Base-by-base conservation (phyloP, 73 alveolate genomes). In the Symbiodinium pilosum region DNA sequence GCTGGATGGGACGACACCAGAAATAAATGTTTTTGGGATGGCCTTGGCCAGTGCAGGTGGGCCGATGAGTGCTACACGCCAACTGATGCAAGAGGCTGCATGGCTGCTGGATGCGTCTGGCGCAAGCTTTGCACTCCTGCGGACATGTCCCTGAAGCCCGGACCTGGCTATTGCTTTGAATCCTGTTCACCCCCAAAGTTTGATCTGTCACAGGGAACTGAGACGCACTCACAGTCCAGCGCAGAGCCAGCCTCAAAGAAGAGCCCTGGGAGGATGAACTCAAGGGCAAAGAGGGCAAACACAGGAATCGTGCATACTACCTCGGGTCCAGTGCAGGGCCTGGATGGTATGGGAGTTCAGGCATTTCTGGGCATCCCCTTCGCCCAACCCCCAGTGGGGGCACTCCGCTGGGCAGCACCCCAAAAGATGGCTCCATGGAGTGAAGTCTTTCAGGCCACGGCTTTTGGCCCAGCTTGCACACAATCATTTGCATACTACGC, bases 281-380 rank as follows among this genome's bases (percentile, higher is more conserved):
- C 59, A 47, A 26, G 0, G 34, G 81, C 81, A 34, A 2, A 34
- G 30, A 9, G 81, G 34, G 81, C 39, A 9, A 89, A 87, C 41
- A 91, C 89, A 30, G 38, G 3, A 20, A 86, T 91, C 77, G 97
- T 91, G 88, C 38, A 91, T 36, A 91, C 97, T 36, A 91, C 87
- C 73, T 68, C 97, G 24, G 97, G 97, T 11, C 97, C 87, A 9
- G 81, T 91, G 28, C 97, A 91, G 81, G 97, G 97, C 77, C 21
- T 47, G 86, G 41, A 24, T 30, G 52, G 39, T 7, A 28, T 26
- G 3, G 87, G 81, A 68, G 81, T 91, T 26, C 34, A 83, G 81
- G 75, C 77, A 75, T 91, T 69, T 20, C 30, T 91, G 81, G 97
- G 97, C 75, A 91, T 91, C 77, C 97, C 97, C 73, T 91, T 91